phyloP scores from a whole-genome alignment of 2,329 filamentous ascomycete species.

The Aschersonia sp. region DNA sequence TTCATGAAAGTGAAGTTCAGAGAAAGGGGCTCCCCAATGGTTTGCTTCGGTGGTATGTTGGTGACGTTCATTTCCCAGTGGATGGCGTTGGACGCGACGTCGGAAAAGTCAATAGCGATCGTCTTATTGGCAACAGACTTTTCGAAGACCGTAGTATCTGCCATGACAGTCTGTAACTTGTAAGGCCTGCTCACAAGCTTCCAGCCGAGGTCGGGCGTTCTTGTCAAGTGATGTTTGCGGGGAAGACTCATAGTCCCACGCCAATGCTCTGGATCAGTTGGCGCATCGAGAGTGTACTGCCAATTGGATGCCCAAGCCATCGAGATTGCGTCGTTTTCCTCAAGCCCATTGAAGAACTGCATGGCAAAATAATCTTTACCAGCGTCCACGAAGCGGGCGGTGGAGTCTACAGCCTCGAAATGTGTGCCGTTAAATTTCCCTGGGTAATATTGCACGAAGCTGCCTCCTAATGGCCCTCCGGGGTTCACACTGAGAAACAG shows the following conservation, averaged over 20 bases:
- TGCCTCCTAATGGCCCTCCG: background rate
- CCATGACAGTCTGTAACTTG: background rate
- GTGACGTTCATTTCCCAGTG: background rate
- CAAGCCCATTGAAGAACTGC: background rate
- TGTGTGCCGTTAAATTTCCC: background rate
- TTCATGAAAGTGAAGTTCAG: background rate
- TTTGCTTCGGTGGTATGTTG: background rate
- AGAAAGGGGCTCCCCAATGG: background rate
- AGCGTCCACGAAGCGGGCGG: background rate
- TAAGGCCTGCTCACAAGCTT: background rate
- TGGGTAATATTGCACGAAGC: background rate
- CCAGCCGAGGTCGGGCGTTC: background rate
- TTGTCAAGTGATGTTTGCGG: background rate
- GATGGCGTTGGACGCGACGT: background rate
- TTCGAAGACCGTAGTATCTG: background rate
- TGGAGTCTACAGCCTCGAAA: background rate
- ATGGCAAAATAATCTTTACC: background rate
- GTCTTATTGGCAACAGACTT: background rate
- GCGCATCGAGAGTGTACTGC: background rate
- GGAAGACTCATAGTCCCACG: background rate
- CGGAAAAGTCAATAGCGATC: background rate
- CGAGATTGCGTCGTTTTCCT: background rate
- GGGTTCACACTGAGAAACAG: background rate
- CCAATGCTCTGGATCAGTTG: background rate
- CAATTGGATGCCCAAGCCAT: background rate